Evolutionary conservation across 148 eudicot genomes (phyloP).

Genomic region (Vaccinium vitisidaea): DNA sequence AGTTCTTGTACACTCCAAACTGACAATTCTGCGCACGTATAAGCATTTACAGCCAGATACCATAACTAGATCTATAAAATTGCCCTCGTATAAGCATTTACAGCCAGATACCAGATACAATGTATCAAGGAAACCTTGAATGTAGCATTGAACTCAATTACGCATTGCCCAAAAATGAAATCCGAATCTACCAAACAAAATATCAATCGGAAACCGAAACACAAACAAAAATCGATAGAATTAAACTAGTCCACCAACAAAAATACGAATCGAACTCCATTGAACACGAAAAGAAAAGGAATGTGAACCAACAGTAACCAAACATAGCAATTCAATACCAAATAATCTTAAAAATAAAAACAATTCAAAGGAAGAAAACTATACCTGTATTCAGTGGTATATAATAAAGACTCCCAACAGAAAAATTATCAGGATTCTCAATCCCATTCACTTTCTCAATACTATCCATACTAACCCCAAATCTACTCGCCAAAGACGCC

Average conservation of each 20-base stretch:
- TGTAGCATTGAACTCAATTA: neutral
- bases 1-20: neutral
- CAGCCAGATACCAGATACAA: neutral
- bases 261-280: neutral
- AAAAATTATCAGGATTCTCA: constrained; percentile 67
- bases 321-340: neutral
- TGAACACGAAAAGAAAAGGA: neutral
- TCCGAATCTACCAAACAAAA: neutral
- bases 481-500: constrained; percentile 77
- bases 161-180: neutral
- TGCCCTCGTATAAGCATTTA: neutral
- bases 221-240: neutral
- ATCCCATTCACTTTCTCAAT: constrained; percentile 83
- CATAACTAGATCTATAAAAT: neutral
- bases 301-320: neutral
- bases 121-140: neutral
- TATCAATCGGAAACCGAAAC: neutral
- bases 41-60: neutral
- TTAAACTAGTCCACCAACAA: neutral
- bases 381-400: constrained; percentile 86
- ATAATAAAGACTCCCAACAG: constrained; percentile 69
- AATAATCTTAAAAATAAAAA: neutral
- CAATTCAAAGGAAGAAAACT: neutral
- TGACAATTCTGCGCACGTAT: neutral
- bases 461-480: constrained; percentile 98